A percentile compares a stretch with the other conserved stretches of the same genome.
These are phyloP conservation scores for Aspergillus sp. DNA, from an alignment of 2,329 filamentous ascomycete genomes.

Conservation along the genomic window DNA sequence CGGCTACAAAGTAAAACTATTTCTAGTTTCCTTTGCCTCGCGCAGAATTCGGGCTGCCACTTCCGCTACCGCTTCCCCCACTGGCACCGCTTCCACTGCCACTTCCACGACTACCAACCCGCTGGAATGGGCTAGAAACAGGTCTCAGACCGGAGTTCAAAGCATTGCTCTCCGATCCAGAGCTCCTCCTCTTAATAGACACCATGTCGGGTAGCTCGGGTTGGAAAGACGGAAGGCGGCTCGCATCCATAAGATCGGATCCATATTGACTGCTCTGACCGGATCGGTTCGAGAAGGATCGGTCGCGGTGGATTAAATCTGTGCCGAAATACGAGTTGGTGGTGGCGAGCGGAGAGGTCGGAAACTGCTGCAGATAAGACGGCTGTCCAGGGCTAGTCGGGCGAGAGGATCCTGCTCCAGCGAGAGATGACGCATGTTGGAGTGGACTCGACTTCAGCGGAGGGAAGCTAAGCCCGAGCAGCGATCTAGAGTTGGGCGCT, in stretches of 20 bases:
- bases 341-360: conserved; percentile 29
- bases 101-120: conserved; percentile 45
- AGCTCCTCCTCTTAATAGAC: conserved; percentile 25
- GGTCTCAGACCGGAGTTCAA: conserved; percentile 33
- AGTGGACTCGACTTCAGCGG: conserved; percentile 30
- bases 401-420: conserved; percentile 26
- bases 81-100: conserved; percentile 41
- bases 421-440: conserved; percentile 30
- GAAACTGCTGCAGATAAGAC: conserved; percentile 25
- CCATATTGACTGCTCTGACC: conserved; percentile 33
- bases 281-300: conserved; percentile 40
- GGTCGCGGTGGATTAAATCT: conserved; percentile 29
- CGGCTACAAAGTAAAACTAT: too few relatives aligned
- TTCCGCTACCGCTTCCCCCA: conserved; percentile 39
- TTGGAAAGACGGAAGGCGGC: conserved; percentile 24
- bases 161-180: conserved; percentile 26
- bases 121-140: conserved; percentile 33
- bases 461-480: conserved; percentile 32
- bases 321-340: conserved; percentile 26
- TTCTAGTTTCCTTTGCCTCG: conserved; percentile 26
- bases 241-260: conserved; percentile 26
- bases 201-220: conserved; percentile 27
- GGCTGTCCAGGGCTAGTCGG: conserved; percentile 28
- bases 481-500: conserved; percentile 25
- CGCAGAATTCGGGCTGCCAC: conserved; percentile 35